A percentile compares a stretch with the other conserved stretches of the same genome.
Evolutionary conservation across 116 monocot genomes (phyloP).

Genomic region (Thalassia testudinum): DNA sequence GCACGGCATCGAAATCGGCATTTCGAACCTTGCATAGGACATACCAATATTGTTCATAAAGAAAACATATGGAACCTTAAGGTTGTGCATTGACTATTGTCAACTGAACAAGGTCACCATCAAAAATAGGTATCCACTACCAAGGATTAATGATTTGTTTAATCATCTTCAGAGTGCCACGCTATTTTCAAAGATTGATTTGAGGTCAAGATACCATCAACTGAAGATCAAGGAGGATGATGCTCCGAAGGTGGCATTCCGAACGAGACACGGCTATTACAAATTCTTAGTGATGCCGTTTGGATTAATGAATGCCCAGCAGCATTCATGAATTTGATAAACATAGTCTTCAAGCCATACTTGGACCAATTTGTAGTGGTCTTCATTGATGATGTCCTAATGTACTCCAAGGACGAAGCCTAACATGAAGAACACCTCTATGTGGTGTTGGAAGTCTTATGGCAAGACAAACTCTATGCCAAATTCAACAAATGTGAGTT

Average conservation of each 20-base stretch:
- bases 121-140: neutral
- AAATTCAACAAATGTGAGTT: neutral
- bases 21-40: too few relatives aligned
- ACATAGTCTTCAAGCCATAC: neutral
- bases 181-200: neutral
- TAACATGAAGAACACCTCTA: neutral
- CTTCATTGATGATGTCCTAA: neutral
- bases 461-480: neutral
- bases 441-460: neutral
- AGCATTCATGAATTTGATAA: neutral
- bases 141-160: neutral
- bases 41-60: too few relatives aligned
- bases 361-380: neutral
- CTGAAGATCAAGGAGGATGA: neutral
- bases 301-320: neutral
- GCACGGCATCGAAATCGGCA: too few relatives aligned
- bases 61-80: too few relatives aligned
- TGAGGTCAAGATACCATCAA: neutral
- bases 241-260: neutral
- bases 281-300: neutral
- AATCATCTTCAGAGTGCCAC: neutral
- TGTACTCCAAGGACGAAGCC: neutral
- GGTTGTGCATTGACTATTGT: too few relatives aligned
- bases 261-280: neutral
- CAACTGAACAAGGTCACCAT: too few relatives aligned